Conservation (phyloP, 2,329 filamentous ascomycete species). For the Coleophoma cylindrospora region DNA sequence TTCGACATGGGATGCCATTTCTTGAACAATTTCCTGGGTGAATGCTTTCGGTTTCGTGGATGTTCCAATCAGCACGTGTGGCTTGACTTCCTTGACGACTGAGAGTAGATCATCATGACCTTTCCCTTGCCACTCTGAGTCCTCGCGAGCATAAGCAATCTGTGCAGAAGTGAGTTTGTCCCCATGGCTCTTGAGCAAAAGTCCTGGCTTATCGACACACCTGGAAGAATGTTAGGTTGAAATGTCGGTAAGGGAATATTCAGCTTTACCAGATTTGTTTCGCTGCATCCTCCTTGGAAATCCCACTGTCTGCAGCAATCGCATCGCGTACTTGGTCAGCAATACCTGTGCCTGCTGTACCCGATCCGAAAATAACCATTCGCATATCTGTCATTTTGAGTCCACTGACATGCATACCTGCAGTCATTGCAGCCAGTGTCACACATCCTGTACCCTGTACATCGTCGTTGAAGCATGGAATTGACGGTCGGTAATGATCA, state of each 20-base stretch:
- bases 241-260: neutral
- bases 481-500: slow-evolving; percentile 66
- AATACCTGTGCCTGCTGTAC: slow-evolving; percentile 79
- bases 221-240: slow-evolving; percentile 31
- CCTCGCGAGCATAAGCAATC: slow-evolving; percentile 57
- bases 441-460: slow-evolving; percentile 87
- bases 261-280: slow-evolving; percentile 68
- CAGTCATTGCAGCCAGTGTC: slow-evolving; percentile 76
- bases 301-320: slow-evolving; percentile 62
- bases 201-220: slow-evolving; percentile 77
- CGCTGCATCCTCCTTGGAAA: slow-evolving; percentile 67
- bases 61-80: slow-evolving; percentile 79
- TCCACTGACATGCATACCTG: slow-evolving; percentile 65
- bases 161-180: slow-evolving; percentile 64
- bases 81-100: slow-evolving; percentile 66
- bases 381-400: slow-evolving; percentile 63
- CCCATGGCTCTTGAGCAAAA: slow-evolving; percentile 60
- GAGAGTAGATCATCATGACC: slow-evolving; percentile 54
- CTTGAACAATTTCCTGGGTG: slow-evolving; percentile 64
- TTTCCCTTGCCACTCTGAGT: slow-evolving; percentile 56
- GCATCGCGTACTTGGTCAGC: slow-evolving; percentile 80
- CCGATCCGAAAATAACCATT: slow-evolving; percentile 74
- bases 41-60: slow-evolving; percentile 75
- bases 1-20: slow-evolving; percentile 70
- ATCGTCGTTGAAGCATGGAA: slow-evolving; percentile 88